These are phyloP conservation scores for Sicyos baderoa DNA, from an alignment of 306 rosid species.

Conservation along the genomic window DNA sequence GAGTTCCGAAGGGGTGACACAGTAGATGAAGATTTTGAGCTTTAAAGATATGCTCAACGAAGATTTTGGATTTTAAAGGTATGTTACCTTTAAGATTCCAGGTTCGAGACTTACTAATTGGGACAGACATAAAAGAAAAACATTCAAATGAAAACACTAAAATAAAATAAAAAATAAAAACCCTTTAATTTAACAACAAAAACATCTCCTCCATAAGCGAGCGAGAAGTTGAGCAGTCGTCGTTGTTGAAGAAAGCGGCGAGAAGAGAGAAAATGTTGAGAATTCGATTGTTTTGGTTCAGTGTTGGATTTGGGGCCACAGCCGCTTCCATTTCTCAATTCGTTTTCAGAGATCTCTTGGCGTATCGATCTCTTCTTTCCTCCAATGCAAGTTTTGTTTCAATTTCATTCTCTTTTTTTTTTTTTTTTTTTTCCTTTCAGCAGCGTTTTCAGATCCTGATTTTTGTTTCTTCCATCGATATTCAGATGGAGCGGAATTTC, in stretches of 20 bases:
- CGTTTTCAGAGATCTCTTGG: slow-evolving; percentile 29
- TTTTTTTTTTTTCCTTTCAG: background rate
- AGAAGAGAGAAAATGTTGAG: slow-evolving; percentile 26
- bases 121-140: no score
- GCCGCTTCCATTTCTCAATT: slow-evolving; percentile 36
- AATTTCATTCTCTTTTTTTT: background rate
- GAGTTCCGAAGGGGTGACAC: no score
- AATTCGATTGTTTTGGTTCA: slow-evolving; percentile 36
- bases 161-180: no score
- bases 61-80: no score
- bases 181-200: background rate
- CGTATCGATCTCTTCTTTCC: slow-evolving; percentile 25
- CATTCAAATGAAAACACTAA: no score
- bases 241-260: background rate
- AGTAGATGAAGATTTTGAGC: no score
- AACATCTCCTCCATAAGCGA: no score
- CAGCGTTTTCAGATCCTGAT: background rate
- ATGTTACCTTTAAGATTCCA: no score
- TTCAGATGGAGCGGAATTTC: slow-evolving; percentile 30
- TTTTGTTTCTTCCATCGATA: background rate
- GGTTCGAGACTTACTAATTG: no score
- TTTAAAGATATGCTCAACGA: no score
- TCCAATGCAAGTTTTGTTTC: slow-evolving; percentile 23
- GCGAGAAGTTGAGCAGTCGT: slow-evolving; percentile 1
- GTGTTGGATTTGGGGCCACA: slow-evolving; percentile 28